Evolutionary conservation across 495 filamentous ascomycete genomes (phyloP), one percentile per base, ranked within the genome.

Genomic region (Diplogelasinospora grovesii): DNA sequence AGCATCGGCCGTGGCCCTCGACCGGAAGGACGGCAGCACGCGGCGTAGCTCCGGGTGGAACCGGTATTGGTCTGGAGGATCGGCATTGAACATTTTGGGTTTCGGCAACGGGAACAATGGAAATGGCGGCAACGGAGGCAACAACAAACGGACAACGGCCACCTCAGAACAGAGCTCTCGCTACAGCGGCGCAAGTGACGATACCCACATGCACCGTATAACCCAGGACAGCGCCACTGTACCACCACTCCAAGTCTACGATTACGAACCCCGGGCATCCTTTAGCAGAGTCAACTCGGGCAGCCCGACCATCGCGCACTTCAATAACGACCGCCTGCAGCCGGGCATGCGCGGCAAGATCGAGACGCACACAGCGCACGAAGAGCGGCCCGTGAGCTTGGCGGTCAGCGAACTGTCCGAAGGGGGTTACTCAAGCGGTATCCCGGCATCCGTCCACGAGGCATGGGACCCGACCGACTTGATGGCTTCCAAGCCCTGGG

Each of bases 291-390:
- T 89, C 4, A 55, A 68, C 24, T 81, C 75, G 10, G 75, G 73
- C 25, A 87, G 82, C 47, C 85, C 83, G 4, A 85, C 79, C 3
- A 74, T 86, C 11, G 73, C 79, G 6, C 60, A 74, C 33, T 56
- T 65, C 31, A n/a, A n/a, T n/a, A 60, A 70, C 16, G 64, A 57
- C 9, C 61, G 63, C 28, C 61, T 81, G 14, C 65, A 65, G 5
- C 66, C 83, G 42, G 75, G 72, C 22, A 73, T 82, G 59, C 69
- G 74, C 8, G 83, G 75, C 8, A 71, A 74, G 16, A 82, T 85
- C 35, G 79, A 80, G 39, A 52, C 42, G 22, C 41, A 39, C 41
- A n/a, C n/a, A n/a, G n/a, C n/a, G n/a, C n/a, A n/a, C n/a, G n/a
- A n/a, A n/a, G n/a, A n/a, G n/a, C 75, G 74, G 20, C 72, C 76